Evolutionary conservation across 116 monocot species (phyloP), one percentile per base, ranked within the genome.

Genomic region (Zostera marina): DNA sequence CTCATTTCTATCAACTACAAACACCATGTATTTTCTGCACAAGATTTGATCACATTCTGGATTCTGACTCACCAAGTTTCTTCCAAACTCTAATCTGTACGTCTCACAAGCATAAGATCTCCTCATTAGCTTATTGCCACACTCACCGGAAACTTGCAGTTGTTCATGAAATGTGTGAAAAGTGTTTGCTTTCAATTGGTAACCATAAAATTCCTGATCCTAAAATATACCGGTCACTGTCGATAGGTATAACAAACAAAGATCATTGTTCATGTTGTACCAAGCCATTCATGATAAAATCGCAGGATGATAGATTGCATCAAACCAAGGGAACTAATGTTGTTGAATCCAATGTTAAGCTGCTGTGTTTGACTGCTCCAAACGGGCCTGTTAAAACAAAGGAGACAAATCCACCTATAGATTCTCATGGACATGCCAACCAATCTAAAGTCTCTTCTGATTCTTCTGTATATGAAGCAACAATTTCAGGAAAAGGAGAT

Each of bases 1-100:
- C 83, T 44, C 69, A 59, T 52, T 25, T 60, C 15, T 85, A 64
- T 58, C 77, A 81, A 59, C 72, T 98, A 61, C 85, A 80, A 56
- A 69, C 74, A 4, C 98, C 98, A 11, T 98, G 98, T 44, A 68
- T 87, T 11, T 62, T 98, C n/a, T 98, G 98, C 72, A 86, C 98
- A 20, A 90, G 86, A 66, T 66, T 90, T 3, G 90, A 90, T 64
- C 81, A 79, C 60, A 39, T 89, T 10, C 23, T 89, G 60, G 79
- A 79, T 14, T 59, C 63, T 48, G 81, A 81, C 66, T 70, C 70
- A 42, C 70, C 76, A 41, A 72, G 63, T 9, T 79, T 79, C 61
- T 89, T 74, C 52, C 53, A 55, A 46, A 55, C 80, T 60, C 73
- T 90, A 59, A 74, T 98, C 56, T 98, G 98, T 61, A 47, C 66